These are phyloP conservation scores for Alternaria incomplexa DNA, from an alignment of 2,329 filamentous ascomycete species.

Conservation along the genomic window DNA sequence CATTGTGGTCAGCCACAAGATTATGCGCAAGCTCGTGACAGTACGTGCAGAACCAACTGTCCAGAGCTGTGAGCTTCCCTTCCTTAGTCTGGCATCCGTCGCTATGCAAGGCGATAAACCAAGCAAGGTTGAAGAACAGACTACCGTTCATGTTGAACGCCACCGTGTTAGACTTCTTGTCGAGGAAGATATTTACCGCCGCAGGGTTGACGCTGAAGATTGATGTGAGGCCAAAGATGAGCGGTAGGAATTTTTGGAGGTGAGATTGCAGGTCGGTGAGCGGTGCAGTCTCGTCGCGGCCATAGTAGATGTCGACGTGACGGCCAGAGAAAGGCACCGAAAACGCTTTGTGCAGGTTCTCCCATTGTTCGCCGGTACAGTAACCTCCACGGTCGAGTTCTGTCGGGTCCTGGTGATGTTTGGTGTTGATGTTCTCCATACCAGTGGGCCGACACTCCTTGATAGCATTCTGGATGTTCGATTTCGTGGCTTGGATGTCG, in stretches of 20 bases:
- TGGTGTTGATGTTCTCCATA: constrained; percentile 40
- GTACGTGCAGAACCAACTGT: constrained; percentile 94
- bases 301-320: constrained; percentile 46
- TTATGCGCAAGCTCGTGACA: constrained; percentile 98
- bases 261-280: constrained; percentile 35
- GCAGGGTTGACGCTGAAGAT: constrained; percentile 71
- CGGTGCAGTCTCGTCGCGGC: constrained; percentile 33
- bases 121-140: constrained; percentile 92
- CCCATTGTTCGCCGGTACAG: constrained; percentile 47
- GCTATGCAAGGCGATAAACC: constrained; percentile 78
- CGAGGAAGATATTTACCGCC: constrained; percentile 86
- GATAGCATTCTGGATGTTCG: constrained; percentile 47
- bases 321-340: constrained; percentile 41
- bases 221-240: constrained; percentile 42
- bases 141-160: constrained; percentile 89
- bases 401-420: constrained; percentile 46
- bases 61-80: constrained; percentile 56
- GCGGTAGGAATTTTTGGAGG: constrained; percentile 38
- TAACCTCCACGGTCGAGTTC: constrained; percentile 48
- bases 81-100: constrained; percentile 29
- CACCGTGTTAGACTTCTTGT: constrained; percentile 78
- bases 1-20: constrained; percentile 72
- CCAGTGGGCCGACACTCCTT: constrained; percentile 45
- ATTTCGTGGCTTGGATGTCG: constrained; percentile 43
- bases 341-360: constrained; percentile 47